Base-by-base conservation (phyloP, 352 stramenopile species). In the Phytophthora brassicae region DNA sequence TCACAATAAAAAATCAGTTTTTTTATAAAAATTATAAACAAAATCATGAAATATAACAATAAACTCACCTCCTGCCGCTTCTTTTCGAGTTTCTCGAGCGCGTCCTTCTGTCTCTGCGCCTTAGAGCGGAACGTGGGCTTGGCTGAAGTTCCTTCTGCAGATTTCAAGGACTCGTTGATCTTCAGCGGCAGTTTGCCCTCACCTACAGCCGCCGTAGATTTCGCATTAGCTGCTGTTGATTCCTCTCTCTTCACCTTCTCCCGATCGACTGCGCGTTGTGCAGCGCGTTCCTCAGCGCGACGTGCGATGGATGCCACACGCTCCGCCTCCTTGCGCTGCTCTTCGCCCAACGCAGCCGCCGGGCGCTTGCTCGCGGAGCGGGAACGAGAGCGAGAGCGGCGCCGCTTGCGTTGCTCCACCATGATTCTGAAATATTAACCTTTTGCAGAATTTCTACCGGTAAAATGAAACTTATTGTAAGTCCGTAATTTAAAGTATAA, bases 71-170 rank as follows among this genome's bases (percentile, higher is more conserved):
- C 81, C 24, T 64, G 39, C 3, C 84, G 84, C 68, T 94, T 90
- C 56, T 82, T 71, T 52, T 94, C 74, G 20, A 96, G 68, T 20
- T 69, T 74, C 64, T 77, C 78, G 16, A 95, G 70, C 17, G 86
- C 88, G 4, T 91, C 76, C 58, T 89, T 68, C 60, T 95, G 72
- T 26, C 88, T 73, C 74, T 96, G 83, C 23, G 76, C 84, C 48
- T 94, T 96, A 4, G 84, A 89, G 0, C 81, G 76, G 60, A 96
- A 96, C 41, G 50, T 71, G 1, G 89, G 81, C 59, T 90, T 90
- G 12, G 24, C 23, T 6, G 47, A 22, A 26, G 52, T 23, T 1
- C 38, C 48, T 0, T 52, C 41, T 8, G 50, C 38, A 26, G 45
- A 41, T 28, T 22, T 16, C 5, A 53, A 23, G 2, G 46, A 28